Base-by-base conservation (phyloP, 495 filamentous ascomycete genomes). In the Delitschia confertaspora region DNA sequence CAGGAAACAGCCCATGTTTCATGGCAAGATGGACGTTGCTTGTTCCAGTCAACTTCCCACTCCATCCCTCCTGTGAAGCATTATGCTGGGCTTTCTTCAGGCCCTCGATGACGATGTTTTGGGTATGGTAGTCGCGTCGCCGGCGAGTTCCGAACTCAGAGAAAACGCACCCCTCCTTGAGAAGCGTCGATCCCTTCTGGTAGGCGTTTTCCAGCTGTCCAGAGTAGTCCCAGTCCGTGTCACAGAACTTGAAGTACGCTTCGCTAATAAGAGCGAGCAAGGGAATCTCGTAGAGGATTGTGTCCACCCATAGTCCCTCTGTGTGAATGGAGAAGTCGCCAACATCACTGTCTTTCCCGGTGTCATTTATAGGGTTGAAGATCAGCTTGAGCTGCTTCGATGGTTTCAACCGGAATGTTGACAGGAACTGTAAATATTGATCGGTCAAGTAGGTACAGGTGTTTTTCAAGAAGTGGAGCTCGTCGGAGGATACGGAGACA, bases 11-110 rank as follows among this genome's bases (percentile, higher is more conserved):
- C 16, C 74, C 76, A 60, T 89, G 85, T 58, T 85, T 83, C 84
- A 93, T 93, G 13, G 91, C 91, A 47, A 96, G 82, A 58, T 98
- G 91, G 16, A 96, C 93, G 58, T 98, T 98, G 61, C 88, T 95
- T 1, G 91, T 94, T 0, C 91, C 91, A 1, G 78, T 76, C 35
- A 96, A 70, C 47, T 76, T 78, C 1, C 91, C 91, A 4, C 66
- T 58, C 53, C 74, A 70, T 2, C 79, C 80, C 16, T 66, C 67
- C 56, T 73, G 23, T n/a, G 3, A 23, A 2, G 46, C 51, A 13
- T 85, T 79, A 42, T 75, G 73, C 40, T 73, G 78, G 14, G 91
- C 88, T 36, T 76, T 77, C 16, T 72, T 71, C 21, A 96, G 65
- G 2, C 91, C 91, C 42, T 78, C 74, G 64, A 98, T 82, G 0